These are phyloP conservation scores for Limonium bicolor DNA, from an alignment of 148 eudicot genomes.

Conservation along the genomic window DNA sequence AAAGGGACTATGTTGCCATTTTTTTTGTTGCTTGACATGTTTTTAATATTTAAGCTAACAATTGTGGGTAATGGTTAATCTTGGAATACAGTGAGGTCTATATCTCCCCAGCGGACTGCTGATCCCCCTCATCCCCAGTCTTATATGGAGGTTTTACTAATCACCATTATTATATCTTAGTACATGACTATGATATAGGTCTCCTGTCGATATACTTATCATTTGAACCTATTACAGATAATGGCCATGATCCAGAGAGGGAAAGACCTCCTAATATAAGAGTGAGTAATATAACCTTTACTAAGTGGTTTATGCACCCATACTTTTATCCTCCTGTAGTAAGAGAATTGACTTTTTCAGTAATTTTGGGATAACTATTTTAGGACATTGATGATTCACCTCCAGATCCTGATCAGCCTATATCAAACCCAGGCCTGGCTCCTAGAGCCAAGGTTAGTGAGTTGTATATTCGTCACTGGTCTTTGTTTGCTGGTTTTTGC, in stretches of 20 bases:
- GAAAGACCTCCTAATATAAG: conserved; percentile 70
- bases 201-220: conserved; percentile 7
- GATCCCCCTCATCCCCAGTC: conserved; percentile 75
- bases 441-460: conserved; percentile 65
- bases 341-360: conserved; percentile 1
- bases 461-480: not conserved
- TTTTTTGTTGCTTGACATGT: not conserved
- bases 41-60: conserved; percentile 3
- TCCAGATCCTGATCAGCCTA: conserved; percentile 87
- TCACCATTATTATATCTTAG: not conserved
- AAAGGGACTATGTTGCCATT: not conserved
- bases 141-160: conserved; percentile 43
- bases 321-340: not conserved
- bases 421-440: conserved; percentile 54
- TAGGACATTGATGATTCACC: conserved; percentile 92
- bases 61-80: no score
- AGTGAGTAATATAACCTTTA: conserved; percentile 38
- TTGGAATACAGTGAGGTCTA: conserved; percentile 50
- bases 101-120: conserved; percentile 38
- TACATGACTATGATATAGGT: not conserved
- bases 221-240: conserved; percentile 41
- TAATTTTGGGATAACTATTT: conserved; percentile 3
- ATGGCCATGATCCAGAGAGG: conserved; percentile 92
- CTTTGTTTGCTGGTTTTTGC: not conserved
- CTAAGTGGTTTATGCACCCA: not conserved